Evolutionary conservation across 495 filamentous ascomycete genomes (phyloP), one percentile per base, ranked within the genome.

Genomic region (Aspergillus affinis): DNA sequence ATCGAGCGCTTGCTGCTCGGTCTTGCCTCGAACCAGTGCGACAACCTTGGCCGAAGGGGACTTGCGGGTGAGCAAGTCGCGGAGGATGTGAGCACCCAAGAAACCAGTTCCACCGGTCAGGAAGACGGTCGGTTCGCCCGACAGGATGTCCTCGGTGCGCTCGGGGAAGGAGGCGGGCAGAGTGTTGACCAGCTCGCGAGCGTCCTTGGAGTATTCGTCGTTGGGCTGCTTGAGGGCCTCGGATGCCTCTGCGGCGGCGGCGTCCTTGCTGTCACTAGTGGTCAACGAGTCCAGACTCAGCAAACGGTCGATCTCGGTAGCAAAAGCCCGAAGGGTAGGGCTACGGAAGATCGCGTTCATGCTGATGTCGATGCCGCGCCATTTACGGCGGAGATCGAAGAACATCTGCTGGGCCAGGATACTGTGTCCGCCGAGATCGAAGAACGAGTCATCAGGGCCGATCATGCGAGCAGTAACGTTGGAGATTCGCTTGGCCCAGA

Each of bases 81-180:
- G 81, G 7, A 98, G 78, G 21, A 97, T 82, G 61, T 90, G 93
- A 0, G 90, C 86, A 21, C 94, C 94, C 7, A 97, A 72, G 78
- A 97, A 98, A 9, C 93, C 93, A 32, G 94, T 97, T 0, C 89
- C 91, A 30, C 93, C 94, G 15, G 94, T 97, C 6, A 97, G 78
- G 68, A 98, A 88, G 19, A 93, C 77, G 0, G 87, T 92, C 6
- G 80, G 68, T 45, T 75, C 73, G 23, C 60, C 55, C 44, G 70
- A 48, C 18, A 65, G 68, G 64, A 75, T 65, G 9, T 65, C 44
- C 45, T 71, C 65, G 0, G 62, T 72, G 13, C 68, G 61, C 5
- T 62, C 57, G 26, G 69, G 66, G 71, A 75, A 69, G 10, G 65
- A 66, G 53, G 70, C 55, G 6, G 83, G 84, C 2, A 90, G 74